Conservation (phyloP, 1,284 basidiomycete species). For the Ustilago cynodontis region DNA sequence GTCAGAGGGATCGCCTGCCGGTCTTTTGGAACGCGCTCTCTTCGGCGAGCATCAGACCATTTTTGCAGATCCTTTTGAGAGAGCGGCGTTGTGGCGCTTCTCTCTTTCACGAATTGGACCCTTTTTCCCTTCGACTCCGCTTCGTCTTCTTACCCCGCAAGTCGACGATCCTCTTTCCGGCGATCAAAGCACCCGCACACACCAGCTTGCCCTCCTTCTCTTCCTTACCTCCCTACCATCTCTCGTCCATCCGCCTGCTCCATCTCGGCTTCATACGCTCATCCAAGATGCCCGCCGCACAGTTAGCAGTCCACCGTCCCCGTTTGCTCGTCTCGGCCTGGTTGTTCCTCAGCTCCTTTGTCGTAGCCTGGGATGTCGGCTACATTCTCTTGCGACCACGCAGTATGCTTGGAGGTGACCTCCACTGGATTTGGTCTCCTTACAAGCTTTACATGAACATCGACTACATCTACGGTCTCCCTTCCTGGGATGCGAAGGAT, state of each 20-base stretch:
- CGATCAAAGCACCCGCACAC: background rate
- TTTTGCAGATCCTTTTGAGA: background rate
- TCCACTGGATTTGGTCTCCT: slow-evolving; percentile 42
- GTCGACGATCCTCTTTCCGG: slow-evolving; percentile 10
- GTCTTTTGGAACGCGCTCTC: slow-evolving; percentile 8
- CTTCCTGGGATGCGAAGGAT: slow-evolving; percentile 76
- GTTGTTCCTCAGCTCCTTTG: slow-evolving; percentile 45
- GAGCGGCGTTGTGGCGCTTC: background rate
- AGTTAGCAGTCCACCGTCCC: slow-evolving; percentile 36
- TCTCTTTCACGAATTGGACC: slow-evolving; percentile 17
- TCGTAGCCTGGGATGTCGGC: slow-evolving; percentile 58
- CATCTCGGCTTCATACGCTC: no score
- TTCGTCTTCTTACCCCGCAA: background rate
- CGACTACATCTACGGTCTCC: slow-evolving; percentile 81
- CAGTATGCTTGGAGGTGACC: slow-evolving; percentile 72
- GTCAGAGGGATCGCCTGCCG: slow-evolving; percentile 1
- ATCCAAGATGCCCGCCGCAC: slow-evolving; percentile 27
- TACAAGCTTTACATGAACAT: slow-evolving; percentile 78
- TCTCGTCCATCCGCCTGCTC: background rate
- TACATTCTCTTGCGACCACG: slow-evolving; percentile 59
- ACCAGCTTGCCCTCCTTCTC: background rate
- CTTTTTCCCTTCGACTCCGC: background rate
- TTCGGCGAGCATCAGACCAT: slow-evolving; percentile 16
- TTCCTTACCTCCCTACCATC: background rate
- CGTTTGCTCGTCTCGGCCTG: slow-evolving; percentile 39